A percentile compares a stretch with the other conserved stretches of the same genome.
These are phyloP conservation scores for Mucor mucedo DNA, from an alignment of 371 early-diverging fungal species.

Conservation along the genomic window DNA sequence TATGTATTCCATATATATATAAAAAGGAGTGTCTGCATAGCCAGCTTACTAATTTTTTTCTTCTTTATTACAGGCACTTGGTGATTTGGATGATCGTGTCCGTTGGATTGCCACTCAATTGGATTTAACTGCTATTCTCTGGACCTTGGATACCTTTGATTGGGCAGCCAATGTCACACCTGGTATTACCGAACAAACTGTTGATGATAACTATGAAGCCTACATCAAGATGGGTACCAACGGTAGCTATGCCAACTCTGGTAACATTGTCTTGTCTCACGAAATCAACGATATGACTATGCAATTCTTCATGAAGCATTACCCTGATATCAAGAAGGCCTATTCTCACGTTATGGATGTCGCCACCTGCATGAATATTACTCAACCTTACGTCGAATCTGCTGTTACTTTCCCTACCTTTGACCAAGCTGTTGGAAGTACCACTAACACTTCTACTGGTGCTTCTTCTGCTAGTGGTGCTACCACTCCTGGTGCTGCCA, in stretches of 20 bases:
- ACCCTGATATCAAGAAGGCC: slow-evolving; percentile 42
- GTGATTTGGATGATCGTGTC: slow-evolving; percentile 58
- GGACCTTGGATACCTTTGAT: slow-evolving; percentile 49
- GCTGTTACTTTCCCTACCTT: slow-evolving; percentile 40
- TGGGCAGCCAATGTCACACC: slow-evolving; percentile 42
- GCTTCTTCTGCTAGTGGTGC: slow-evolving; percentile 12
- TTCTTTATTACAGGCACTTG: slow-evolving; percentile 31
- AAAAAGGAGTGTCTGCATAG: neutral
- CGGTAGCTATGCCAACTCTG: slow-evolving; percentile 35
- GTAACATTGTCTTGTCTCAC: slow-evolving; percentile 52
- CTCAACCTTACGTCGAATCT: slow-evolving; percentile 46
- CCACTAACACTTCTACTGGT: slow-evolving; percentile 13
- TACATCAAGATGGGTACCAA: slow-evolving; percentile 51
- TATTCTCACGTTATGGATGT: slow-evolving; percentile 49
- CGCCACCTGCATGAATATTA: slow-evolving; percentile 54
- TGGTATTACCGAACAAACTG: slow-evolving; percentile 29
- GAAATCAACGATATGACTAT: slow-evolving; percentile 54
- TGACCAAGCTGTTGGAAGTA: slow-evolving; percentile 20
- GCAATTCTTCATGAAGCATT: slow-evolving; percentile 43
- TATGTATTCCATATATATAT: slow-evolving; percentile 20
- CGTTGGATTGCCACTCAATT: slow-evolving; percentile 55
- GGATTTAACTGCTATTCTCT: slow-evolving; percentile 46
- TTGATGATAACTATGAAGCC: slow-evolving; percentile 29
- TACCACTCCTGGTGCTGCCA: slow-evolving; percentile 17
- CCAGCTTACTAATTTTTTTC: slow-evolving; percentile 1